phyloP scores from a whole-genome alignment of 495 filamentous ascomycete genomes.

The Amorphotheca resinae region DNA sequence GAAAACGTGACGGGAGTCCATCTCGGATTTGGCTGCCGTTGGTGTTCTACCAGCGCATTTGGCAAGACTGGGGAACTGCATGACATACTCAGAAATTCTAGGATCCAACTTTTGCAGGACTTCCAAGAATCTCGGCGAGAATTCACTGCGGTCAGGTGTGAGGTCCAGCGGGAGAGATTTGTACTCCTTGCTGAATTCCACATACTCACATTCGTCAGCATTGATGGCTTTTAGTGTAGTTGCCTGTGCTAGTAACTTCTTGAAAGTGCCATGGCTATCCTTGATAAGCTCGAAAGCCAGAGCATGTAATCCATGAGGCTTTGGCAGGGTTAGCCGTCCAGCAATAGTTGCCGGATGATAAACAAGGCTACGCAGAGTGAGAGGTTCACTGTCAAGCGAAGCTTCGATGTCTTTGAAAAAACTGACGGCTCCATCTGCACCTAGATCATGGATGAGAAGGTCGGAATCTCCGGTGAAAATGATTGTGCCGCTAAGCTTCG shows the following conservation, averaged over 20 bases:
- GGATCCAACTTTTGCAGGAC: conserved; percentile 29
- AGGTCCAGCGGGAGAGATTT: neutral
- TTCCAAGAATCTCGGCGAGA: neutral
- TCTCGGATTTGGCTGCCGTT: neutral
- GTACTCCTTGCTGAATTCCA: conserved; percentile 34
- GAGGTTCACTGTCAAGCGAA: neutral
- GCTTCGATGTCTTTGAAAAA: conserved; percentile 41
- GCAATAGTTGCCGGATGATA: conserved; percentile 15
- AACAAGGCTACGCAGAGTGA: neutral
- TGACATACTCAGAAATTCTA: conserved; percentile 34
- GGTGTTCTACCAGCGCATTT: conserved; percentile 6
- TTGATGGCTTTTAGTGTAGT: conserved; percentile 16
- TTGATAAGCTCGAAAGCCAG: conserved; percentile 30
- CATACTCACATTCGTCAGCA: conserved; percentile 21
- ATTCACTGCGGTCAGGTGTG: conserved; percentile 1
- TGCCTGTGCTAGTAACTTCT: conserved; percentile 20
- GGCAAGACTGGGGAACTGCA: conserved; percentile 23
- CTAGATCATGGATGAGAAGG: conserved; percentile 56
- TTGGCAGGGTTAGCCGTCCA: conserved; percentile 10
- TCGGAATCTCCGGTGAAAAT: conserved; percentile 63
- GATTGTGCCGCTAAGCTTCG: conserved; percentile 30
- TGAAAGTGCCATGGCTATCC: conserved; percentile 23
- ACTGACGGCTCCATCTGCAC: conserved; percentile 39
- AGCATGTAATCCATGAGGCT: conserved; percentile 16
- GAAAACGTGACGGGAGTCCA: conserved; percentile 31